Conservation (phyloP, 2,329 filamentous ascomycete species). For the Westerdykella ornata region DNA sequence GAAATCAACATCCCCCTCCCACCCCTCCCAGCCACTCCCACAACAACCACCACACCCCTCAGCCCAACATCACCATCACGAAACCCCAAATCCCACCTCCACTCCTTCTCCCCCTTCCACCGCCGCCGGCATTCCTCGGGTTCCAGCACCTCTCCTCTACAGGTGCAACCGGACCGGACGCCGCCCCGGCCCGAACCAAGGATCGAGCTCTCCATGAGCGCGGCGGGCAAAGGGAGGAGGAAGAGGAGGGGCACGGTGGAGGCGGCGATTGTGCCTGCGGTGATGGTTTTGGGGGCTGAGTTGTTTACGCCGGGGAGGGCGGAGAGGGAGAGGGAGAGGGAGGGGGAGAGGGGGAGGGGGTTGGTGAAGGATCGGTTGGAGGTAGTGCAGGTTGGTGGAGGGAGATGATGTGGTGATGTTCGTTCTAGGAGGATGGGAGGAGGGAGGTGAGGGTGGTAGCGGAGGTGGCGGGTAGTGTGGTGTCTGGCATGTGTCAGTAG, state of each 20-base stretch:
- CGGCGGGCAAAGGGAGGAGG: conserved; percentile 6
- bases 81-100: conserved; percentile 9
- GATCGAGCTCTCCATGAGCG: neutral
- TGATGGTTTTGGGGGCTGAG: conserved; percentile 31
- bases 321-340: conserved; percentile 3
- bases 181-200: conserved; percentile 3
- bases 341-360: conserved; percentile 18
- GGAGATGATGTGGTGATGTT: neutral
- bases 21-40: conserved; percentile 15
- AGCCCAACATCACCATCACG: neutral
- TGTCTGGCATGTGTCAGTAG: too few species aligned
- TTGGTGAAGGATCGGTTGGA: conserved; percentile 11
- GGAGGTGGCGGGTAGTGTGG: too few species aligned
- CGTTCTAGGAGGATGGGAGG: neutral
- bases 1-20: conserved; percentile 33
- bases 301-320: conserved; percentile 27
- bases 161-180: too few species aligned
- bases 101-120: conserved; percentile 21
- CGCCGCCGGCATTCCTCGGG: conserved; percentile 9
- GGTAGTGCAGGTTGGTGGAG: neutral
- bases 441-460: too few species aligned
- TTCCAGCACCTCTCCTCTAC: too few species aligned
- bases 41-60: conserved; percentile 4
- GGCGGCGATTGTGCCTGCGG: conserved; percentile 33
- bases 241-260: conserved; percentile 24